Base-by-base conservation (phyloP, 768 basidiomycete species). In the Hygrocybe punicea region DNA sequence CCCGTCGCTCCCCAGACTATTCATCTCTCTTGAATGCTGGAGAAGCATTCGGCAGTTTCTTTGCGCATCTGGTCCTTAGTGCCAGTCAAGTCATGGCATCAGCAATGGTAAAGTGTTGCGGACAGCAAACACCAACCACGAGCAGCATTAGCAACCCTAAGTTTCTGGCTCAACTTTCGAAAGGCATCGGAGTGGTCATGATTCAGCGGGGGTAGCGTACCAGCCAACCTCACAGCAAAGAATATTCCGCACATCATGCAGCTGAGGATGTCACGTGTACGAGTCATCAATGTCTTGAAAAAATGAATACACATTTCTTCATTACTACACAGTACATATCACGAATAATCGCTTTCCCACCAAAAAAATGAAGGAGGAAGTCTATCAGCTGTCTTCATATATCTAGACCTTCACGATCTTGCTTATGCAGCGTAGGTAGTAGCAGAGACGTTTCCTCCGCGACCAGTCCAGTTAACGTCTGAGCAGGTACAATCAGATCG, bases 381-480 rank as follows among this genome's bases (percentile, higher is more conserved):
- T 29, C 29, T 29, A 29, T 29, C 29, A 8, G 8, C 8, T 29
- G 29, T 29, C 29, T 29, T 29, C 29, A 4, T 29, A 29, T 8
- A 29, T 29, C 29, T 29, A 29, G 29, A 29, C 8, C 29, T 29
- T 29, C 29, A 29, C 8, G 29, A 29, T 29, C 29, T 29, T 47
- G 17, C 6, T 23, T 23, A 47, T 13, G 21, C 45, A 5, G 45
- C 45, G 45, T 47, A 47, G 45, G 45, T 13, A 23, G 17, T 47
- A 4, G 45, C 45, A 23, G 45, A 47, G 11, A 51, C 19, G 47
- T 29, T 93, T 62, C 96, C 96, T 51, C 96, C 96, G 63, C 93
- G 92, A 46, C 96, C 96, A 64, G 95, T 98, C 96, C 96, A 98
- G 82, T 97, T 98, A 78, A 96, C 81, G 78, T 99, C 96, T 90